Evolutionary conservation across 441 rosid species (phyloP), one percentile per base, ranked within the genome.

Genomic region (Pelargonium fulgidum): DNA sequence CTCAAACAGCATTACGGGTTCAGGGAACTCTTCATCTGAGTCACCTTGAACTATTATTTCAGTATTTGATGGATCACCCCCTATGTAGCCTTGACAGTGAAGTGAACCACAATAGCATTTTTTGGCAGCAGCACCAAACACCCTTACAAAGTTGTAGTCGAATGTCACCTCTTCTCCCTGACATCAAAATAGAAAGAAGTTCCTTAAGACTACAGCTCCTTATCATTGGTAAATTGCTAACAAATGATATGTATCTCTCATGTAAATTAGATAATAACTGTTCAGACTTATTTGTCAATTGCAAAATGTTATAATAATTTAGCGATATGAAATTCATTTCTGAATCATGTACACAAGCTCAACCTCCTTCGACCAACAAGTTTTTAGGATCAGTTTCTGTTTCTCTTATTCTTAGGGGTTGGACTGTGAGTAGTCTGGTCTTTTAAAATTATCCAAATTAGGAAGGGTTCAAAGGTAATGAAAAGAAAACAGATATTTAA

Each of bases 91-190:
- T 73, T 88, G 87, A 80, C 99, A 95, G 29, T 85, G 94, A 64
- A 86, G 75, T 68, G 99, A 85, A 54, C 91, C 90, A 79, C 99
- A 95, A 69, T 89, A 85, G 73, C 99, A 95, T 85, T 81, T 89
- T 86, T 90, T 95, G 64, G 95, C 99, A 73, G 99, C 99, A 71
- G 99, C 99, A 71, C 99, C 99, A 83, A 87, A 84, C 56, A 92
- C 98, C 80, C 99, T 89, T 72, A 94, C 98, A 77, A 85, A 94
- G 77, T 94, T 94, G 89, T 94, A 94, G 84, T 94, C 97, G 82
- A 94, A 94, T 64, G 99, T 92, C 81, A 90, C 69, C 85, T 94
- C 99, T 72, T 94, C 94, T 47, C 87, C 94, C 99, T 94, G 87
- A 61, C 9, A 41, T 24, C 29, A 24, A 10, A 61, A 61, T 12